These are phyloP conservation scores for Diutina catenulata DNA, from an alignment of 1,139 yeast species.

Conservation along the genomic window DNA sequence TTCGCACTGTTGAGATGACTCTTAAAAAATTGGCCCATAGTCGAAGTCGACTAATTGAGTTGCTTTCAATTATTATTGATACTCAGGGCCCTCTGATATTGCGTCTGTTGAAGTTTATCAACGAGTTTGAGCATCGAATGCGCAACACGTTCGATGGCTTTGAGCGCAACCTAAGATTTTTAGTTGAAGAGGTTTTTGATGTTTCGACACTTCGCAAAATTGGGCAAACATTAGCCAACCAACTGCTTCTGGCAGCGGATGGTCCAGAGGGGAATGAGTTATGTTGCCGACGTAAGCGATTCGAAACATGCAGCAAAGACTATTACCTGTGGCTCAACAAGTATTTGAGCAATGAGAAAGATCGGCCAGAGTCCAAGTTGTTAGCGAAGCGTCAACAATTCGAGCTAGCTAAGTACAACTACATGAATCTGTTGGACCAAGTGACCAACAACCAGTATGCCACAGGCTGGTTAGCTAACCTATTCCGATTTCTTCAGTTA, in stretches of 20 bases:
- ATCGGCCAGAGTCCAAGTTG: slow-evolving; percentile 50
- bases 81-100: slow-evolving; percentile 10
- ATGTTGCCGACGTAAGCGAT: slow-evolving; percentile 30
- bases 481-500: slow-evolving; percentile 25
- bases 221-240: slow-evolving; percentile 5
- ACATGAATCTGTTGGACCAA: slow-evolving; percentile 51
- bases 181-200: slow-evolving; percentile 23
- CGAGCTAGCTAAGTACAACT: slow-evolving; percentile 62
- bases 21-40: slow-evolving; percentile 8
- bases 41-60: slow-evolving; percentile 14
- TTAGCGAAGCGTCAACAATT: slow-evolving; percentile 47
- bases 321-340: slow-evolving; percentile 68
- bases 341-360: slow-evolving; percentile 54
- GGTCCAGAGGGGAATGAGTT: slow-evolving; percentile 9
- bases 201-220: slow-evolving; percentile 18
- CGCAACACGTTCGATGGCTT: slow-evolving; percentile 20
- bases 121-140: slow-evolving; percentile 8
- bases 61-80: slow-evolving; percentile 13
- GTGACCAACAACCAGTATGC: slow-evolving; percentile 40
- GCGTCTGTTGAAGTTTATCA: slow-evolving; percentile 9
- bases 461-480: slow-evolving; percentile 27
- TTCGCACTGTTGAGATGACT: slow-evolving; percentile 9
- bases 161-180: slow-evolving; percentile 20
- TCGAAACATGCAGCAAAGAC: slow-evolving; percentile 64
- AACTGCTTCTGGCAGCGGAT: slow-evolving; percentile 7